Percentiles rank a stretch among this genome's conserved stretches.
These are phyloP conservation scores for Byssoonygena ceratinophila DNA, from an alignment of 2,329 filamentous ascomycete species.

Conservation along the genomic window DNA sequence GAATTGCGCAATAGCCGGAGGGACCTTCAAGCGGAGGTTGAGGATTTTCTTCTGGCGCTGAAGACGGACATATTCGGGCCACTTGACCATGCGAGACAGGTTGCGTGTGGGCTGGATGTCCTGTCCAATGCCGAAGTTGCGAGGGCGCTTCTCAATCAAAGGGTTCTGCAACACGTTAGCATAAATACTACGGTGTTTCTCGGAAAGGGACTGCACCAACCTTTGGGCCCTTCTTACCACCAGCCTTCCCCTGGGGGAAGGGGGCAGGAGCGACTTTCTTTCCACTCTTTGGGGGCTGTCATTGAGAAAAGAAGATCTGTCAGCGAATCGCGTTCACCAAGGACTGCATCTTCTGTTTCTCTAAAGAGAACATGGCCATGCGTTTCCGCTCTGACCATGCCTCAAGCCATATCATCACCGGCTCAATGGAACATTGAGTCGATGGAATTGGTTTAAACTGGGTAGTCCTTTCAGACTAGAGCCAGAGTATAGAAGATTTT, in stretches of 20 bases:
- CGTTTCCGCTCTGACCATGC: constrained; percentile 44
- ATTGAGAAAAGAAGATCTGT: constrained; percentile 99
- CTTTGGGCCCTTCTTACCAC: constrained; percentile 91
- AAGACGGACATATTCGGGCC: constrained; percentile 97
- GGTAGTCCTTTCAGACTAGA: constrained; percentile 13
- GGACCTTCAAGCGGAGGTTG: constrained; percentile 96
- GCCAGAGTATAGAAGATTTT: constrained; percentile 9
- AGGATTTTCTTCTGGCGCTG: constrained; percentile 94
- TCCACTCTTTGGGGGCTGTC: constrained; percentile 95
- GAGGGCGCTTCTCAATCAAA: constrained; percentile 93
- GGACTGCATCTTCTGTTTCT: constrained; percentile 70
- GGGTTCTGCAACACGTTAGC: constrained; percentile 60
- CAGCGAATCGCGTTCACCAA: constrained; percentile 73
- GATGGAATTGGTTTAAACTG: constrained; percentile 31
- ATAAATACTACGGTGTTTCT: constrained; percentile 16
- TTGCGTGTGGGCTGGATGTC: constrained; percentile 96
- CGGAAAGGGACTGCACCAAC: constrained; percentile 40
- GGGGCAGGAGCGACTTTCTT: constrained; percentile 98
- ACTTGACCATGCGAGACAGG: constrained; percentile 96
- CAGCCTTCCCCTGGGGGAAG: constrained; percentile 89
- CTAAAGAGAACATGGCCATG: constrained; percentile 60
- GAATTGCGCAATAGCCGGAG: constrained; percentile 95
- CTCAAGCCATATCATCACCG: constrained; percentile 47
- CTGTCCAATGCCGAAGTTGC: constrained; percentile 98
- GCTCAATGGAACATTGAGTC: constrained; percentile 24